Conservation (phyloP, 2,329 filamentous ascomycete genomes). For the Parafenestella ontariensis region DNA sequence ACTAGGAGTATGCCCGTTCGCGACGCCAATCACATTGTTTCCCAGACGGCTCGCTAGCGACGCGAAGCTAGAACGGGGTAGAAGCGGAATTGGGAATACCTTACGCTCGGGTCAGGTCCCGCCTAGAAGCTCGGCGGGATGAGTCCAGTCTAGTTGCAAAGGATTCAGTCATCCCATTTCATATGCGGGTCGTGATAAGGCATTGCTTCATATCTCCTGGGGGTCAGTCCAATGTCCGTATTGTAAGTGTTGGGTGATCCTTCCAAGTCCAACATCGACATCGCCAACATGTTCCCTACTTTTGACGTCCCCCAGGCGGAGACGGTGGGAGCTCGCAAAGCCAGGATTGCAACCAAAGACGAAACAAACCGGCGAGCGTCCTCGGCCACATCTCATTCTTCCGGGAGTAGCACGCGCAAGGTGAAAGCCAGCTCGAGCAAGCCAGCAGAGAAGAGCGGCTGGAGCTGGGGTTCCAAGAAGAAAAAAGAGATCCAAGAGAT, state of each 20-base stretch:
- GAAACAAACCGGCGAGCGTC: slow-evolving; percentile 24
- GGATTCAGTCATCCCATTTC: too few species aligned
- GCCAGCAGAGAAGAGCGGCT: slow-evolving; percentile 19
- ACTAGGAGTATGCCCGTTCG: not conserved
- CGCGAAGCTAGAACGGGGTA: slow-evolving; percentile 6
- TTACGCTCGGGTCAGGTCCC: not conserved
- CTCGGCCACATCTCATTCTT: slow-evolving; percentile 31
- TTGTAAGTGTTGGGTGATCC: slow-evolving; percentile 8
- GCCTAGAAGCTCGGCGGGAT: not conserved
- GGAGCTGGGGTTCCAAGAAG: slow-evolving; percentile 20
- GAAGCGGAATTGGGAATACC: not conserved
- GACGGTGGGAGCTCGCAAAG: slow-evolving; percentile 34
- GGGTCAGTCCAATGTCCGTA: not conserved
- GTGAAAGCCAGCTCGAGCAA: slow-evolving; percentile 13
- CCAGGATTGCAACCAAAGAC: slow-evolving; percentile 29
- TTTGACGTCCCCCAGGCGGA: slow-evolving; percentile 37
- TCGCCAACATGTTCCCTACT: slow-evolving; percentile 33
- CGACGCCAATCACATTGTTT: slow-evolving; percentile 4
- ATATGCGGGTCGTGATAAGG: not conserved
- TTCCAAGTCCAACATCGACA: slow-evolving; percentile 13
- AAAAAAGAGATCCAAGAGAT: slow-evolving; percentile 35
- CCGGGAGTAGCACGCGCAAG: slow-evolving; percentile 27
- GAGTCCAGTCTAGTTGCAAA: too few species aligned
- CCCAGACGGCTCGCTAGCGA: slow-evolving; percentile 2
- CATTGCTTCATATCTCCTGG: not conserved